These are phyloP conservation scores for Fusarium subglutinans DNA, from an alignment of 2,329 filamentous ascomycete species.

Conservation along the genomic window DNA sequence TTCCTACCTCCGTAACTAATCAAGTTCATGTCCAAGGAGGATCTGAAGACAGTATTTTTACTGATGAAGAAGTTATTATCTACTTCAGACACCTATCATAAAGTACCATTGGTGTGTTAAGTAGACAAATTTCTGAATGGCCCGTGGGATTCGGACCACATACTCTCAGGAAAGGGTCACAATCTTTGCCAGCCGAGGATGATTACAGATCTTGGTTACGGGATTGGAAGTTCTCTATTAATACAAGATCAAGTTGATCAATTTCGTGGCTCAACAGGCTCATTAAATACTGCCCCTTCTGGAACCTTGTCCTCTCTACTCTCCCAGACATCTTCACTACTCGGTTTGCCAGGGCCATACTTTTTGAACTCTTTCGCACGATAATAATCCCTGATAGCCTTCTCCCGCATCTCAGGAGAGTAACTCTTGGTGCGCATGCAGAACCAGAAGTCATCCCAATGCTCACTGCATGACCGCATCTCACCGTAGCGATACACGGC, in stretches of 20 bases:
- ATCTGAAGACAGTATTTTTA: not conserved
- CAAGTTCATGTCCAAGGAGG: not conserved
- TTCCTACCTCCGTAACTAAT: too few relatives aligned
- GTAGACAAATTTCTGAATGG: too few relatives aligned
- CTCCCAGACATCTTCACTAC: conserved; percentile 92
- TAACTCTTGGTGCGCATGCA: conserved; percentile 87
- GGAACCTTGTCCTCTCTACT: conserved; percentile 70
- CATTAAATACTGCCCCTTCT: conserved; percentile 57
- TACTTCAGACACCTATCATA: not conserved
- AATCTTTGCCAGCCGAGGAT: not conserved
- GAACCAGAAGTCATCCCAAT: conserved; percentile 96
- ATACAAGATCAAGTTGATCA: not conserved
- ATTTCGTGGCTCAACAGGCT: conserved; percentile 48
- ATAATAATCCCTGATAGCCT: conserved; percentile 73
- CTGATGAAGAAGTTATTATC: too few relatives aligned
- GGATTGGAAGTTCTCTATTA: not conserved
- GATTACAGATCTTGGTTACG: not conserved
- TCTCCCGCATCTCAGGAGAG: conserved; percentile 66
- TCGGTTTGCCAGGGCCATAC: conserved; percentile 70
- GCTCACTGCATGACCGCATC: conserved; percentile 79
- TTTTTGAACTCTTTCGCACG: conserved; percentile 70
- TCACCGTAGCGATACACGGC: conserved; percentile 88
- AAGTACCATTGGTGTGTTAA: not conserved
- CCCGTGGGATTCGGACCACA: not conserved
- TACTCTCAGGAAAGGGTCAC: too few relatives aligned